These are phyloP conservation scores for Microcyclospora pomicola DNA, from an alignment of 2,329 filamentous ascomycete genomes.

Conservation along the genomic window DNA sequence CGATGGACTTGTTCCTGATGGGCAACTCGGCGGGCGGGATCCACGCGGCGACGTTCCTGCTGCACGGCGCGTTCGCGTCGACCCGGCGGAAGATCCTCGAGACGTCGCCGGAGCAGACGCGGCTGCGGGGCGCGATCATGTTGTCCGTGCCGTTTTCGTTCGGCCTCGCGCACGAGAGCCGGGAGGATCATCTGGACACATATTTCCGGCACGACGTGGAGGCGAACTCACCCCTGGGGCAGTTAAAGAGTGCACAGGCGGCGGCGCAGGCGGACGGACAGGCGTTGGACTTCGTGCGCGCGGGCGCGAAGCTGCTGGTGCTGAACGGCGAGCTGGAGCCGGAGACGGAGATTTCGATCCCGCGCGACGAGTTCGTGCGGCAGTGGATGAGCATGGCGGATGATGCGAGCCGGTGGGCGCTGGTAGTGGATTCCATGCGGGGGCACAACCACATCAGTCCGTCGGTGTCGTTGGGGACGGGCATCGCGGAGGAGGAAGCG, in stretches of 20 bases:
- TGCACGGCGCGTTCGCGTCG: conserved; percentile 13
- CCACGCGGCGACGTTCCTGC: conserved; percentile 25
- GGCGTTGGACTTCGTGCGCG: conserved; percentile 8
- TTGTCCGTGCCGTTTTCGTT: conserved; percentile 17
- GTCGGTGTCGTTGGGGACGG: conserved; percentile 10
- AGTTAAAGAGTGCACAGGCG: conserved; percentile 8
- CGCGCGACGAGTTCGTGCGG: conserved; percentile 12
- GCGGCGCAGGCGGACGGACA: conserved; percentile 3
- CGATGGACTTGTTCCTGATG: conserved; percentile 25
- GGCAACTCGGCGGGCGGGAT: conserved; percentile 31
- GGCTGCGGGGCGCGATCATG: conserved; percentile 12
- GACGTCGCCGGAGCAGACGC: conserved; percentile 2
- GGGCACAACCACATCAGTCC: conserved; percentile 19
- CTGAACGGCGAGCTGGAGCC: conserved; percentile 16
- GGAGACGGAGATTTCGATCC: conserved; percentile 12
- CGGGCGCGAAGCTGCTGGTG: conserved; percentile 7
- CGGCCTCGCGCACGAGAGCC: conserved; percentile 3
- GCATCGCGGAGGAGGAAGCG: conserved; percentile 13
- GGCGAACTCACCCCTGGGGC: conserved; percentile 10
- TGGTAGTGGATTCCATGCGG: conserved; percentile 12
- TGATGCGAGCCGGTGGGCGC: conserved; percentile 5
- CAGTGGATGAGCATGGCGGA: conserved; percentile 10
- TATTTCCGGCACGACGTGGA: conserved; percentile 12
- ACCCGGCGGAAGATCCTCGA: conserved; percentile 9
- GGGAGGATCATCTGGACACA: conserved; percentile 5